phyloP scores from a whole-genome alignment of 2,329 filamentous ascomycete genomes.

The Ilyonectria destructans region DNA sequence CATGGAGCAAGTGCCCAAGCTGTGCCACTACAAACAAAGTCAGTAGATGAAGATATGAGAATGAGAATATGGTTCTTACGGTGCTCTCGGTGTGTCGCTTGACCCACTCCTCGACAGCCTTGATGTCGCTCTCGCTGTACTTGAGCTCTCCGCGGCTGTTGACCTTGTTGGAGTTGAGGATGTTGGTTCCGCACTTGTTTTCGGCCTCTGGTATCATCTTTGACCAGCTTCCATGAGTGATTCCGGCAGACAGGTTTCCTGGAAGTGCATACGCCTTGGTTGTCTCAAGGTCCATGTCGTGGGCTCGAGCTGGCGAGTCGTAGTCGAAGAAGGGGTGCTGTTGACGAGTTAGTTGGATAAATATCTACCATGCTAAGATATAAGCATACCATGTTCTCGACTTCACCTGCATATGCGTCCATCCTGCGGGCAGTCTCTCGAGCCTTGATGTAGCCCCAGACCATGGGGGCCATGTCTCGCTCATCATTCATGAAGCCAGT shows the following conservation, averaged over 20 bases:
- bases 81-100: constrained; percentile 84
- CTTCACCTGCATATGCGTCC: constrained; percentile 84
- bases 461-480: constrained; percentile 87
- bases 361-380: fast-evolving
- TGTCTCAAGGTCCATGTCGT: constrained; percentile 82
- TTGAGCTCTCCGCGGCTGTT: constrained; percentile 74
- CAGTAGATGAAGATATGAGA: constrained; percentile 67
- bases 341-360: constrained; percentile 45
- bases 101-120: constrained; percentile 79
- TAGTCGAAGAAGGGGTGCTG: constrained; percentile 81
- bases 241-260: constrained; percentile 79
- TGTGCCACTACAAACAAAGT: constrained; percentile 32
- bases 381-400: constrained; percentile 64
- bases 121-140: constrained; percentile 76
- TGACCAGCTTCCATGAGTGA: constrained; percentile 83
- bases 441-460: constrained; percentile 89
- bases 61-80: neutral
- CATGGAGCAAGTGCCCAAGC: constrained; percentile 81
- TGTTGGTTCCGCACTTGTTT: constrained; percentile 60
- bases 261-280: constrained; percentile 84
- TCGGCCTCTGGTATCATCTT: constrained; percentile 70
- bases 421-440: constrained; percentile 85
- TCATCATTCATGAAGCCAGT: constrained; percentile 90
- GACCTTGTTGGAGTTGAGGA: constrained; percentile 77
- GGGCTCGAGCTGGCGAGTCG: constrained; percentile 78